Evolutionary conservation across 2,329 filamentous ascomycete species (phyloP), one percentile per base, ranked within the genome.

Genomic region (Paecilomyces variotii): DNA sequence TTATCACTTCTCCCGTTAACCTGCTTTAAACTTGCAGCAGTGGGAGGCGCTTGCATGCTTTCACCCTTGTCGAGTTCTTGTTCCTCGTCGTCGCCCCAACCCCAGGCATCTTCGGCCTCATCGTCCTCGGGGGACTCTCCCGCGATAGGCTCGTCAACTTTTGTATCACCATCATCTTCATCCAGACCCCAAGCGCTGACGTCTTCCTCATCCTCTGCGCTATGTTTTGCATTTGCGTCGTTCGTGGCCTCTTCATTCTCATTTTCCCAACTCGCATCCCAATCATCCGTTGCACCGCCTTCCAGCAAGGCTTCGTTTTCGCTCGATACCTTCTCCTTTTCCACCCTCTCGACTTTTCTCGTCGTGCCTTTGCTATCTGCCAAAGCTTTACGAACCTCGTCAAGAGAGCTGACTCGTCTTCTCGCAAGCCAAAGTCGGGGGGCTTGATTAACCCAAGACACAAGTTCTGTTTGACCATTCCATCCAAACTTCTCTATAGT

Each of bases 361-460:
- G 87, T 81, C 27, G 80, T 74, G 7, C 87, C 86, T 45, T 93
- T 81, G 7, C 88, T 89, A 56, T 78, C 77, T 2, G 85, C 81
- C 2, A 97, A 80, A 53, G 87, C 83, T 24, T 76, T 82, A 26
- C 94, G 85, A 11, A 95, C 85, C 34, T 83, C 82, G 61, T 92
- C 87, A 26, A 99, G 80, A 0, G 90, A 87, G 34, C 82, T 85
- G 67, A 96, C 91, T 67, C 89, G 86, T 63, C 91, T 88, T 70
- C 91, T 93, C 1, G 84, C 84, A 12, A 97, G 81, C 94, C 94
- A 99, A 27, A 91, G 86, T 59, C 85, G 85, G 0, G 91, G 89
- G 0, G 90, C 88, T 61, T 87, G 86, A 49, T 87, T 84, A 0
- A 90, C 86, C 93, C 94, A 99, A 26, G 90, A 85, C 52, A 84